phyloP scores from a whole-genome alignment of 148 eudicot genomes.

The Drosera capensis region DNA sequence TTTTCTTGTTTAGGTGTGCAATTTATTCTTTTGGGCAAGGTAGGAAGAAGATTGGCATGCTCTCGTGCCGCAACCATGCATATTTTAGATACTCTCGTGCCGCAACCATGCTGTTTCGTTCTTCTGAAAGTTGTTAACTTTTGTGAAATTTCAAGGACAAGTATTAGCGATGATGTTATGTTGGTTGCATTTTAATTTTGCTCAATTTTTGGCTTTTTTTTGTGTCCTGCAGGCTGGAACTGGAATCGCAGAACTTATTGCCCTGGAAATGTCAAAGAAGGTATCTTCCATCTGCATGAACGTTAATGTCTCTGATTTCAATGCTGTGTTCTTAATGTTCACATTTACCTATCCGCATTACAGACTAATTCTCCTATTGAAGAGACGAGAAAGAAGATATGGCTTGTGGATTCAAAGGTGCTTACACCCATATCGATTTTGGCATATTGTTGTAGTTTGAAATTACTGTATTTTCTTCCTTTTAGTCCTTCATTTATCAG shows the following conservation, averaged over 20 bases:
- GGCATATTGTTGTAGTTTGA: background rate
- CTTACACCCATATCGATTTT: background rate
- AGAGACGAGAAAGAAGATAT: slow-evolving; percentile 69
- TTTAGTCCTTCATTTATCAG: background rate
- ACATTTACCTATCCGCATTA: slow-evolving; percentile 3
- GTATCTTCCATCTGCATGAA: slow-evolving; percentile 16
- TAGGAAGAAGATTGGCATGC: no score
- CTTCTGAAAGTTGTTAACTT: no score
- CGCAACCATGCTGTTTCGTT: no score
- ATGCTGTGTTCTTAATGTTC: background rate
- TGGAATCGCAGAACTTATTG: slow-evolving; percentile 89
- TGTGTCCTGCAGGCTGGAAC: slow-evolving; percentile 69
- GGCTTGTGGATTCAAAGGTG: slow-evolving; percentile 95
- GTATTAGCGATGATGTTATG: background rate
- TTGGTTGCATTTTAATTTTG: background rate
- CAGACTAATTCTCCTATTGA: slow-evolving; percentile 55
- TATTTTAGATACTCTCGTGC: no score
- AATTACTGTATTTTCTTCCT: background rate
- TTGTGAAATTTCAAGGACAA: no score
- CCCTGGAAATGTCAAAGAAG: slow-evolving; percentile 69
- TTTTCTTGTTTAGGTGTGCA: no score
- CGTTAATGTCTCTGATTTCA: background rate
- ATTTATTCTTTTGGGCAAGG: no score
- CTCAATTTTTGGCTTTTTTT: slow-evolving; percentile 2
- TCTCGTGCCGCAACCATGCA: no score